Conservation (phyloP, 2,329 filamentous ascomycete species). For the Ophiostoma pallidulum region DNA sequence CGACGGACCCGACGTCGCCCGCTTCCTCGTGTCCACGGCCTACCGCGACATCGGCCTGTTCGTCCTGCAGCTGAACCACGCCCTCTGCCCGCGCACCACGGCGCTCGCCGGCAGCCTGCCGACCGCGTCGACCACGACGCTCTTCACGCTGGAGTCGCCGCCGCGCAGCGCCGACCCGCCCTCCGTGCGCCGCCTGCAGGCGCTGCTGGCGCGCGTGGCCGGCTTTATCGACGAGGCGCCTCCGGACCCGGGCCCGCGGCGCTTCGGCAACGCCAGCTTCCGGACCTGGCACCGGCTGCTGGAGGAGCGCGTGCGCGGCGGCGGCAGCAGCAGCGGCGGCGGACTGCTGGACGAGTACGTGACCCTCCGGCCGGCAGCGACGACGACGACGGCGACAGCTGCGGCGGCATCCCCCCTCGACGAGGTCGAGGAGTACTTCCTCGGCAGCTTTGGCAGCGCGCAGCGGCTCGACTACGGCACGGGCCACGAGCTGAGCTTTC, state of each 20-base stretch:
- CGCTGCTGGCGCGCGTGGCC: conserved; percentile 55
- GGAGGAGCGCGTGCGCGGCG: conserved; percentile 48
- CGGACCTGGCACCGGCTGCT: conserved; percentile 70
- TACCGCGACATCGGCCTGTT: conserved; percentile 84
- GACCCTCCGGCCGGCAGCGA: conserved; percentile 17
- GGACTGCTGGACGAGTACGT: conserved; percentile 49
- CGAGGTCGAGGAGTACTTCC: conserved; percentile 69
- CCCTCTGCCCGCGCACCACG: conserved; percentile 63
- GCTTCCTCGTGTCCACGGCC: conserved; percentile 70
- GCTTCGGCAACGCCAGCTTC: conserved; percentile 91
- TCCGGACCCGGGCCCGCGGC: conserved; percentile 72
- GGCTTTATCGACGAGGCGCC: conserved; percentile 67
- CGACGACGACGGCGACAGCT: conserved; percentile 18
- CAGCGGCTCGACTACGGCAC: conserved; percentile 93
- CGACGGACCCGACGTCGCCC: conserved; percentile 69
- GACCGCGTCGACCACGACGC: conserved; percentile 28
- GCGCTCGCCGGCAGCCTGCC: conserved; percentile 22
- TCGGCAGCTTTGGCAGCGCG: conserved; percentile 78
- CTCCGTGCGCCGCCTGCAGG: conserved; percentile 54
- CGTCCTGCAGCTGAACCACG: conserved; percentile 78
- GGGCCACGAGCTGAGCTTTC: conserved; percentile 88
- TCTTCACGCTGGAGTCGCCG: conserved; percentile 35
- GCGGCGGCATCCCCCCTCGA: conserved; percentile 31
- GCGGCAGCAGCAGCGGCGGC: too few relatives aligned
- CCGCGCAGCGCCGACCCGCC: conserved; percentile 33